A percentile compares a stretch with the other conserved stretches of the same genome.
These are phyloP conservation scores for Tilletia caries DNA, from an alignment of 1,284 basidiomycete genomes.

Conservation along the genomic window DNA sequence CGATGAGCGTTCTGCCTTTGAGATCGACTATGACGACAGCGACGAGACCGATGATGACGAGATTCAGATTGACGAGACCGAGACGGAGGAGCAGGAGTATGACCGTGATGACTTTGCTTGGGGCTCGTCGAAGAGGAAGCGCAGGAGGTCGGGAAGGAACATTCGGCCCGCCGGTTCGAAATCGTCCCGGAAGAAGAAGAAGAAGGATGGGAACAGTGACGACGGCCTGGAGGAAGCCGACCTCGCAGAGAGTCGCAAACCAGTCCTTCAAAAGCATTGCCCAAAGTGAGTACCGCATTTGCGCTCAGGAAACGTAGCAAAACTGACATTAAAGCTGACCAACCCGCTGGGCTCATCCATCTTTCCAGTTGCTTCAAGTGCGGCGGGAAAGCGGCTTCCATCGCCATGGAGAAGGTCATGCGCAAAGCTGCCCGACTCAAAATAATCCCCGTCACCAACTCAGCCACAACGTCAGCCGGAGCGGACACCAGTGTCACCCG, in stretches of 20 bases:
- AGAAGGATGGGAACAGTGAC: not conserved
- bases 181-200: too few species aligned
- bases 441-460: not conserved
- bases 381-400: not conserved
- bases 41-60: not conserved
- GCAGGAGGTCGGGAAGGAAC: not conserved
- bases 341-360: not conserved
- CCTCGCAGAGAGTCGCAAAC: not conserved
- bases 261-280: too few species aligned
- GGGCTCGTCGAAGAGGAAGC: not conserved
- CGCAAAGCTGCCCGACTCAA: not conserved
- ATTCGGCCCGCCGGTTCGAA: not conserved
- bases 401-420: not conserved
- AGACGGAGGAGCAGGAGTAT: not conserved
- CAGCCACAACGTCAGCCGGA: not conserved
- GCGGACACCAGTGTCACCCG: not conserved
- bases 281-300: not conserved
- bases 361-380: constrained; percentile 2
- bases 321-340: not conserved
- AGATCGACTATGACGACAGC: not conserved
- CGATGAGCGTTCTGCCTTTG: not conserved
- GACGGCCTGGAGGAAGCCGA: not conserved
- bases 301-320: not conserved
- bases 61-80: not conserved
- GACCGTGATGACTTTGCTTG: not conserved